Conservation (phyloP, 768 basidiomycete species). For the Phaeotremella skinneri region DNA sequence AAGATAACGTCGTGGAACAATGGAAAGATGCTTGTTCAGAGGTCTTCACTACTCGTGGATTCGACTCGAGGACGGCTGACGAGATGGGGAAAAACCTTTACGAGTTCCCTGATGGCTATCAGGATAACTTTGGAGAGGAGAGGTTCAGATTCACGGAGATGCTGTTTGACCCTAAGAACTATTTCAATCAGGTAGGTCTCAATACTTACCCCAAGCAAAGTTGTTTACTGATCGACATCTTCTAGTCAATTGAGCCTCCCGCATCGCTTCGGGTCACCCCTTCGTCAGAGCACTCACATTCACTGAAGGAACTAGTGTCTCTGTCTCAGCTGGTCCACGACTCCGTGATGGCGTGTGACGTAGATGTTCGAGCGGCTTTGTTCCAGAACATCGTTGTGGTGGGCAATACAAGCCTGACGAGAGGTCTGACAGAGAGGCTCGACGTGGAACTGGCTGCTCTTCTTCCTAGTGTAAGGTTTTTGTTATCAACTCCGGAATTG, state of each 20-base stretch:
- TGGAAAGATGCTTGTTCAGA: constrained; percentile 88
- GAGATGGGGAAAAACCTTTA: constrained; percentile 55
- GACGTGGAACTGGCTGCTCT: constrained; percentile 69
- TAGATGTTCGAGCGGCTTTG: constrained; percentile 84
- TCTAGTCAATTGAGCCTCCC: constrained; percentile 45
- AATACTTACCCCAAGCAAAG: neutral
- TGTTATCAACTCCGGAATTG: constrained; percentile 2
- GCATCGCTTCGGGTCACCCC: constrained; percentile 39
- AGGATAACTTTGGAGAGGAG: constrained; percentile 74
- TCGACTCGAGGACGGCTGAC: constrained; percentile 36
- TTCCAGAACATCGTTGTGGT: constrained; percentile 91
- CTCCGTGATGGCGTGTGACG: constrained; percentile 79
- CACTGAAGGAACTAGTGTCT: constrained; percentile 49
- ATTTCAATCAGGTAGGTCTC: constrained; percentile 45
- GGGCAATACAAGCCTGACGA: constrained; percentile 85
- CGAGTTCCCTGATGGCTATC: constrained; percentile 95
- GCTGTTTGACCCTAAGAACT: constrained; percentile 68
- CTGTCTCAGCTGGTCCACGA: constrained; percentile 72
- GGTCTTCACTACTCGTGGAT: constrained; percentile 54
- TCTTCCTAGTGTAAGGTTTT: constrained; percentile 69
- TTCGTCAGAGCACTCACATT: constrained; percentile 50
- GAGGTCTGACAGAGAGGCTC: constrained; percentile 81
- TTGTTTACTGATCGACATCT: neutral
- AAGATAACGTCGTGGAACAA: constrained; percentile 80
- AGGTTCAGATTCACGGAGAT: constrained; percentile 83